Conservation (phyloP, 2,329 filamentous ascomycete species). For the Capronia epimyces region DNA sequence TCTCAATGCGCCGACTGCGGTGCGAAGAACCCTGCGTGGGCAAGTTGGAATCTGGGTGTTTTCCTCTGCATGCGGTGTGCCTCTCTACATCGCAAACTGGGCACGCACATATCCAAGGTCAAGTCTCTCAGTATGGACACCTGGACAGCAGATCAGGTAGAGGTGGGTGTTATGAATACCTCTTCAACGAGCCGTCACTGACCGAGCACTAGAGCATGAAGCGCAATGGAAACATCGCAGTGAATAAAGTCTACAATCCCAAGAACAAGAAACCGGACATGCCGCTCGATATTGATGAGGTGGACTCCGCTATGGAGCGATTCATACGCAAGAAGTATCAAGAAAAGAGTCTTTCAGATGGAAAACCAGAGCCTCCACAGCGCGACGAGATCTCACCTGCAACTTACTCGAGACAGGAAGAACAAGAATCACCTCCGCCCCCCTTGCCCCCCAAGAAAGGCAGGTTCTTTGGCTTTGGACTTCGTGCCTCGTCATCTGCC, state of each 20-base stretch:
- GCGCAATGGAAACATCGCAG: slow-evolving; percentile 75
- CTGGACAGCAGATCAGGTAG: slow-evolving; percentile 92
- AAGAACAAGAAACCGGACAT: slow-evolving; percentile 75
- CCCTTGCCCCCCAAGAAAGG: slow-evolving; percentile 54
- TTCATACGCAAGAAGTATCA: slow-evolving; percentile 95
- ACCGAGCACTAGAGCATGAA: slow-evolving; percentile 73
- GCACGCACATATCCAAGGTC: slow-evolving; percentile 96
- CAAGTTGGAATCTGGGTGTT: slow-evolving; percentile 96
- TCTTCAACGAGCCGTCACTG: slow-evolving; percentile 16
- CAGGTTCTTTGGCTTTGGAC: slow-evolving; percentile 57
- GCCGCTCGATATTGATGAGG: slow-evolving; percentile 85
- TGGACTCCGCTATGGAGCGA: slow-evolving; percentile 87
- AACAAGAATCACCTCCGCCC: slow-evolving; percentile 42
- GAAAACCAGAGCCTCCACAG: slow-evolving; percentile 39
- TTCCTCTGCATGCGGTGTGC: slow-evolving; percentile 98
- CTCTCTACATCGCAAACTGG: slow-evolving; percentile 88
- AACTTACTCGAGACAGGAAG: slow-evolving; percentile 53
- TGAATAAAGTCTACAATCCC: slow-evolving; percentile 86
- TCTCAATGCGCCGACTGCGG: slow-evolving; percentile 90
- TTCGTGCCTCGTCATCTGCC: slow-evolving; percentile 65
- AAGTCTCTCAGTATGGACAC: slow-evolving; percentile 98
- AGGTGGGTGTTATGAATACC: slow-evolving; percentile 51
- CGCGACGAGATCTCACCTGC: slow-evolving; percentile 38
- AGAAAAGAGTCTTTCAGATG: slow-evolving; percentile 52
- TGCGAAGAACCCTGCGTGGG: slow-evolving; percentile 90